A percentile compares a stretch with the other conserved stretches of the same genome.
These are phyloP conservation scores for Fusarium longipes DNA, from an alignment of 2,329 filamentous ascomycete species.

Conservation along the genomic window DNA sequence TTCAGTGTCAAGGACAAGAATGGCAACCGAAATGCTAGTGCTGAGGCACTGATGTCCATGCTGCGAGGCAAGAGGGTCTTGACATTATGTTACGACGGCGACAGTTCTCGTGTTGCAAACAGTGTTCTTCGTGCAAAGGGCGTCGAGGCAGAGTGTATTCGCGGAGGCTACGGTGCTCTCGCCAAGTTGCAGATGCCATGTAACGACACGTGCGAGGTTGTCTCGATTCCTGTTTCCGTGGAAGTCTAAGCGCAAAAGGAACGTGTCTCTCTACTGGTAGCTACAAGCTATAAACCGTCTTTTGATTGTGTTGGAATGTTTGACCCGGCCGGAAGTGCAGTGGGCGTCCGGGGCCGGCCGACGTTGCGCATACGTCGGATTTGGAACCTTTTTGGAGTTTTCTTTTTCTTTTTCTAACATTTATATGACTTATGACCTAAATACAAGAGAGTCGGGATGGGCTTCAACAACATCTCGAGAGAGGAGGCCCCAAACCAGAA, in stretches of 20 bases:
- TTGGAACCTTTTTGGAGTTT: neutral
- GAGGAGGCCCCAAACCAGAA: slow-evolving; percentile 22
- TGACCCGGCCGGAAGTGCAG: slow-evolving; percentile 39
- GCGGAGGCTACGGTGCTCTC: slow-evolving; percentile 53
- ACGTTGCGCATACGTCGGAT: neutral
- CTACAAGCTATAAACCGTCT: neutral
- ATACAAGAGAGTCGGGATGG: slow-evolving; percentile 16
- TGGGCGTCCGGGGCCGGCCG: slow-evolving; percentile 36
- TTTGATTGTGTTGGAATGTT: neutral
- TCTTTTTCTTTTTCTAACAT: slow-evolving; percentile 7
- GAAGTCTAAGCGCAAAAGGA: slow-evolving; percentile 31
- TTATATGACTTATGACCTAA: slow-evolving; percentile 21
- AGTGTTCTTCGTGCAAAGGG: slow-evolving; percentile 64
- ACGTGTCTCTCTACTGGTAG: neutral
- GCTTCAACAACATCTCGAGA: slow-evolving; percentile 32
- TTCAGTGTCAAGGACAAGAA: slow-evolving; percentile 52
- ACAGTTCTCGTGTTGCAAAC: slow-evolving; percentile 65
- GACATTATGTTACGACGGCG: slow-evolving; percentile 64
- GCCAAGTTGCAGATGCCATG: slow-evolving; percentile 45
- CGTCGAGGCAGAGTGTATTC: slow-evolving; percentile 58
- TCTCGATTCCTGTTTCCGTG: slow-evolving; percentile 37
- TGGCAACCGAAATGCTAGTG: slow-evolving; percentile 45
- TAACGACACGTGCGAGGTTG: slow-evolving; percentile 42
- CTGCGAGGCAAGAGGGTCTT: slow-evolving; percentile 55
- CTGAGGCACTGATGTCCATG: slow-evolving; percentile 45